A percentile compares a stretch with the other conserved stretches of the same genome.
phyloP scores from a whole-genome alignment of 345 rosid species.

The Salix koriyanagi region DNA sequence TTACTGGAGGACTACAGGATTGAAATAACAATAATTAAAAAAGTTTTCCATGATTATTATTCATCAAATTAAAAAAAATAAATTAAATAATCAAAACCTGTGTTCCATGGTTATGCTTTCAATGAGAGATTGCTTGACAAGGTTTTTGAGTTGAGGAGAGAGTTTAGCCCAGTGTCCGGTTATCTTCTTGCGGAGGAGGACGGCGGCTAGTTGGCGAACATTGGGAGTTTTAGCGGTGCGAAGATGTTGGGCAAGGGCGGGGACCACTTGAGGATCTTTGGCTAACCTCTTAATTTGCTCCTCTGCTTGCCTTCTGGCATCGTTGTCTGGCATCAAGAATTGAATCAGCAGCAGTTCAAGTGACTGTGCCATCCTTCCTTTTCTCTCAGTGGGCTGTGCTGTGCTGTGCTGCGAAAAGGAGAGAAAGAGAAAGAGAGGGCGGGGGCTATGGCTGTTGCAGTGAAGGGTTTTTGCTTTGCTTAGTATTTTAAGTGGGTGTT shows the following conservation, averaged over 20 bases:
- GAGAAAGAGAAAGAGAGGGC: not conserved
- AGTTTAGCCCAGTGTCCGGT: constrained; percentile 99
- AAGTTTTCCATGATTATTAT: not conserved
- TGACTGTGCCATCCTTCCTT: constrained; percentile 71
- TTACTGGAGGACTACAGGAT: constrained; percentile 66
- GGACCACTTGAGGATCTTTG: constrained; percentile 97
- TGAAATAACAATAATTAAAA: not conserved
- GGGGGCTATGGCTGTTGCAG: not conserved
- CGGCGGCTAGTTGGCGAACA: constrained; percentile 98
- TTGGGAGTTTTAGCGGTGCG: constrained; percentile 99
- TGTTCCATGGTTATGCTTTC: constrained; percentile 95
- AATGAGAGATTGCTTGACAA: constrained; percentile 78
- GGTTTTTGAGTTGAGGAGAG: constrained; percentile 66
- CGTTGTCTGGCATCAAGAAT: constrained; percentile 98
- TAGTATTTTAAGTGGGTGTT: not conserved
- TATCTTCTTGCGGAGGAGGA: constrained; percentile 96
- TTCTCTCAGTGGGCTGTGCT: no score
- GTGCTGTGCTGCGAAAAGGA: not conserved
- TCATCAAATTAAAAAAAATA: not conserved
- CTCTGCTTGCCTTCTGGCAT: constrained; percentile 94
- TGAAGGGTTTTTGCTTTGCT: constrained; percentile 25
- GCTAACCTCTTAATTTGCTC: constrained; percentile 93
- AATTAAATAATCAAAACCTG: constrained; percentile 38
- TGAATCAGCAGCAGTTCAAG: constrained; percentile 86
- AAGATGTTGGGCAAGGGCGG: constrained; percentile 90